Evolutionary conservation across 108 stramenopile species (phyloP).

Genomic region (Nannochloropsis gaditana): DNA sequence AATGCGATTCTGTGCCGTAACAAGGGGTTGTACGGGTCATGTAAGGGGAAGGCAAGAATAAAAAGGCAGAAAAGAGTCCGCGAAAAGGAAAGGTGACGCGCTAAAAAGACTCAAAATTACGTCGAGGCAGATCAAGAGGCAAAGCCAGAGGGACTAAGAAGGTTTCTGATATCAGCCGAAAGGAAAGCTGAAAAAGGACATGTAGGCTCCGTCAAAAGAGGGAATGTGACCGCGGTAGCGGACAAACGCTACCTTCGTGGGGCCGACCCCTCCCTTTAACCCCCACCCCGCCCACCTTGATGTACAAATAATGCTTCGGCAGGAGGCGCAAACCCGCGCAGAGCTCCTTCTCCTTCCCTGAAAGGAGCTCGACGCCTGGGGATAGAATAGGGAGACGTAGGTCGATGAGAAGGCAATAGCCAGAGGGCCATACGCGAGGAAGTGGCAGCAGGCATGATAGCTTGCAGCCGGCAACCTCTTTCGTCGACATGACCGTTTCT

Average conservation of each 20-base stretch:
- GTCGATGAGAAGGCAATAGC: background rate
- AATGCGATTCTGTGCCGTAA: background rate
- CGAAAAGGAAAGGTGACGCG: background rate
- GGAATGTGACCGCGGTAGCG: too few species aligned
- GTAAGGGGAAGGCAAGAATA: background rate
- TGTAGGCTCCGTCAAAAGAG: too few species aligned
- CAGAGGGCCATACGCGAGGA: background rate
- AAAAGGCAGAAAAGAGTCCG: background rate
- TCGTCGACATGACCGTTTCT: background rate
- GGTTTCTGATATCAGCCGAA: too few species aligned
- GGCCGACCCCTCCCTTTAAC: background rate
- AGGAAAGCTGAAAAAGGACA: too few species aligned
- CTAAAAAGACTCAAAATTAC: too few species aligned
- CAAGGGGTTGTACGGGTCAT: background rate
- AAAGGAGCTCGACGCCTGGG: background rate
- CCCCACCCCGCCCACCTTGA: background rate
- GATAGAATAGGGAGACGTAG: background rate
- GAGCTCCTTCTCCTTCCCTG: background rate
- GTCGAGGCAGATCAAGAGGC: too few species aligned
- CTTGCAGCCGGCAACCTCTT: background rate
- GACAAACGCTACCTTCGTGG: too few species aligned
- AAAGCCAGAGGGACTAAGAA: too few species aligned
- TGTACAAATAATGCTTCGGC: conserved; percentile 11
- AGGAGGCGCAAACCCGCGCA: conserved; percentile 4
- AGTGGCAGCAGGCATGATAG: background rate